Base-by-base conservation (phyloP, 2,329 filamentous ascomycete species). In the Elsinoe perseae region DNA sequence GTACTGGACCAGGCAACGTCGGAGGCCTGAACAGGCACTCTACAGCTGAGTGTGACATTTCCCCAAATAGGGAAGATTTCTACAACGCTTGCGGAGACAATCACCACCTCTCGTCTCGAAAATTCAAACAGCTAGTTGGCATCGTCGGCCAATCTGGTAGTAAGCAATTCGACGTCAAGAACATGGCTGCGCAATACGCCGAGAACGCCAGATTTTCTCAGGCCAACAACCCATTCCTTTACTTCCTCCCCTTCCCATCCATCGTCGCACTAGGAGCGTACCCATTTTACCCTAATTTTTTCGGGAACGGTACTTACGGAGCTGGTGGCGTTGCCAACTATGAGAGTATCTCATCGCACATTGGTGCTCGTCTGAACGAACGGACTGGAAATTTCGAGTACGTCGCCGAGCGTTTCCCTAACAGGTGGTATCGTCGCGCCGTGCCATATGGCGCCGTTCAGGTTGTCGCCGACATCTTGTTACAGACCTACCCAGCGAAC, bases 261-360 rank as follows among this genome's bases (percentile, higher is more conserved):
- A 68, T 68, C 44, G 65, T 67, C 56, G 59, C 58, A 5, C 56
- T 65, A 2, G 65, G 60, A 14, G 65, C 64, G 1, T 67, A 63
- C 59, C 62, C 62, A 27, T 66, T 67, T 59, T 66, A 66, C 59
- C 63, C 65, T 1, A 58, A 64, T 4, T 66, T 64, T 58, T 67
- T 66, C 68, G 67, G 65, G 36, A 71, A 71, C 60, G 66, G 68
- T 18, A 71, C 68, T 12, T 70, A 69, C 57, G 67, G 65, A 16
- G 60, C 60, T 1, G 69, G 68, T 14, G 69, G 70, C 59, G 65
- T 70, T 23, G 61, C 69, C 36, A 71, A 65, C 60, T 66, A 66
- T 61, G 63, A 66, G 53, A 65, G 63, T 4, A 61, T 67, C 56
- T 63, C 62, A 2, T 60, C 56, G 48, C 66, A 66, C 50, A 56